phyloP scores from a whole-genome alignment of 2,329 filamentous ascomycete genomes.

The Pseudonectria foliicola region DNA sequence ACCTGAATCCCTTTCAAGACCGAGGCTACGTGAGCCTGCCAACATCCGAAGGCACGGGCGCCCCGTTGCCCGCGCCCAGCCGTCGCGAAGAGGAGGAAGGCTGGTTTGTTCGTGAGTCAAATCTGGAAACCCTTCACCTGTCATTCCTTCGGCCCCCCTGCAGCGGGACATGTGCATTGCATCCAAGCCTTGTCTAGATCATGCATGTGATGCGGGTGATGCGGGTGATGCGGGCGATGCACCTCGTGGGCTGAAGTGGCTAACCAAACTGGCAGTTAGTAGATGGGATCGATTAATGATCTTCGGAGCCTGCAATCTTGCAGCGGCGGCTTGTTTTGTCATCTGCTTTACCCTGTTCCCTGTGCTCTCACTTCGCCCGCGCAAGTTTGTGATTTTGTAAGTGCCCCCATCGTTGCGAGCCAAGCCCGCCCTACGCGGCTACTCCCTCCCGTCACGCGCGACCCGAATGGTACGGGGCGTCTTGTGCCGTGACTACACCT shows the following conservation, averaged over 20 bases:
- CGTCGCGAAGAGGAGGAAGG: conserved; percentile 91
- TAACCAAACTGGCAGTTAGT: conserved; percentile 62
- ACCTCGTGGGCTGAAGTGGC: conserved; percentile 33
- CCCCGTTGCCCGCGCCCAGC: conserved; percentile 75
- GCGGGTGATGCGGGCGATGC: conserved; percentile 27
- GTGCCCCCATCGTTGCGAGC: conserved; percentile 37
- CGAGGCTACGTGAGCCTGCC: conserved; percentile 87
- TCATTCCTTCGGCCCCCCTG: conserved; percentile 31
- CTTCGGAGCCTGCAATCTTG: conserved; percentile 85
- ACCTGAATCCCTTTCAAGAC: conserved; percentile 79
- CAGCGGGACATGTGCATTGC: conserved; percentile 40
- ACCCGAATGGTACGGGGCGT: conserved; percentile 2
- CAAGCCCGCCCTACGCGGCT: conserved; percentile 1
- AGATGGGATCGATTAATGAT: conserved; percentile 93
- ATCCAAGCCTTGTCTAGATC: conserved; percentile 28
- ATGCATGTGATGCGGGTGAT: conserved; percentile 36
- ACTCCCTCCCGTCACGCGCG: conserved; percentile 11
- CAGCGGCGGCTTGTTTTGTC: conserved; percentile 84
- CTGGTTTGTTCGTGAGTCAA: conserved; percentile 87
- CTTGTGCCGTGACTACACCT: conserved; percentile 10
- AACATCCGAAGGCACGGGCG: conserved; percentile 72
- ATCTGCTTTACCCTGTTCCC: conserved; percentile 89
- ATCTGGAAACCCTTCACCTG: conserved; percentile 16
- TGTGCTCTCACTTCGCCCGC: conserved; percentile 68
- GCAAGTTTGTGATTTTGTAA: conserved; percentile 97